These are phyloP conservation scores for Xerocomellus dryophilus DNA, from an alignment of 768 basidiomycete genomes.

Conservation along the genomic window DNA sequence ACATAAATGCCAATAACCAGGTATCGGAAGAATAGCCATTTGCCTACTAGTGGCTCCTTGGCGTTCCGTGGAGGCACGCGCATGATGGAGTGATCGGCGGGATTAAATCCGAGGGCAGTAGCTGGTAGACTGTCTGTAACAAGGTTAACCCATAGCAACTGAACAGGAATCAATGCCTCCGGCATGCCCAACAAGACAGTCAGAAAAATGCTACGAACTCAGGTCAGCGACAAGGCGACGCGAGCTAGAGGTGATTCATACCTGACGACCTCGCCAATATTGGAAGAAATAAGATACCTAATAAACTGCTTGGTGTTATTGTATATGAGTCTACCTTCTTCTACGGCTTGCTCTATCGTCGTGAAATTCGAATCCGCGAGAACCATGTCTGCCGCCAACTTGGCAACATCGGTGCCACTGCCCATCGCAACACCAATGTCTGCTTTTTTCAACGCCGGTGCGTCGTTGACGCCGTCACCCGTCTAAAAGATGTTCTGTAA, in stretches of 20 bases:
- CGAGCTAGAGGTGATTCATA: constrained; percentile 10
- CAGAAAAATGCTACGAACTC: constrained; percentile 76
- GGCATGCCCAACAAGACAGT: constrained; percentile 98
- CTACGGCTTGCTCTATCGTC: constrained; percentile 93
- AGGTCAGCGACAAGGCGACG: not conserved
- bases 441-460: constrained; percentile 93
- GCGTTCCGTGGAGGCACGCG: constrained; percentile 86
- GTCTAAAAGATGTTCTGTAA: constrained; percentile 50
- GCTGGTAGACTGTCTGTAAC: constrained; percentile 97
- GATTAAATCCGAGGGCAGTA: constrained; percentile 97
- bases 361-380: constrained; percentile 96
- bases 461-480: constrained; percentile 98
- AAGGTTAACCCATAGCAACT: constrained; percentile 97
- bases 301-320: constrained; percentile 99
- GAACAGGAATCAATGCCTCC: constrained; percentile 97
- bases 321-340: constrained; percentile 96
- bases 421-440: constrained; percentile 99
- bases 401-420: constrained; percentile 97
- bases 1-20: constrained; percentile 92
- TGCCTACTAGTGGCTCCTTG: constrained; percentile 85
- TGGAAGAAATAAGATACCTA: constrained; percentile 96
- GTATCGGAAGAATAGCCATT: constrained; percentile 96
- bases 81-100: constrained; percentile 96
- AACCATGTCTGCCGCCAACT: constrained; percentile 97
- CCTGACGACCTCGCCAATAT: constrained; percentile 96